These are phyloP conservation scores for Symbiodinium natans DNA, from an alignment of 73 alveolate genomes.

Conservation along the genomic window DNA sequence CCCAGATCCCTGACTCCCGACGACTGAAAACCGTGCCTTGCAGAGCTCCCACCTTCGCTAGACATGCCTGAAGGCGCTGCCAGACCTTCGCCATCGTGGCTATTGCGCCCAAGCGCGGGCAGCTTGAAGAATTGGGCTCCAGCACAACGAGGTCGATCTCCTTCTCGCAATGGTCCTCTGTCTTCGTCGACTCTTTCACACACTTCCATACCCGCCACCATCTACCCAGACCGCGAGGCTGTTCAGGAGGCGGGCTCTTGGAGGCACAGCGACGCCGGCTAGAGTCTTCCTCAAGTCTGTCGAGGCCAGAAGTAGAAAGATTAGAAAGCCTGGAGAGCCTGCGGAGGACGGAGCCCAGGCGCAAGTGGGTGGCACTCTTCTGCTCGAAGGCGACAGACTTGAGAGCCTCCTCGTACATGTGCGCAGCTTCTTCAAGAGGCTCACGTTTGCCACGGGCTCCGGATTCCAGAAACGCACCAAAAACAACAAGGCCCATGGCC, in stretches of 20 bases:
- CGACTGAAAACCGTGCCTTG: neutral
- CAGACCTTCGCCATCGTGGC: neutral
- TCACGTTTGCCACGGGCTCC: neutral
- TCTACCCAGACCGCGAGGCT: neutral
- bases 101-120: too few species aligned
- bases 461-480: conserved; percentile 68
- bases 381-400: neutral
- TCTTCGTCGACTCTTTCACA: neutral
- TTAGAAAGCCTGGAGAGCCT: neutral
- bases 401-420: conserved; percentile 15
- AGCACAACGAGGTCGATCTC: neutral
- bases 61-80: neutral
- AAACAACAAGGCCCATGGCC: conserved; percentile 52
- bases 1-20: too few species aligned
- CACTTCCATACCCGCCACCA: conserved; percentile 13
- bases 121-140: neutral
- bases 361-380: conserved; percentile 48
- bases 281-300: too few species aligned
- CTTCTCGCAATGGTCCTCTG: neutral
- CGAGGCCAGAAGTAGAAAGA: too few species aligned
- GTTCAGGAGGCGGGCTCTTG: neutral
- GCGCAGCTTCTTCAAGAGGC: conserved; percentile 37
- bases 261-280: neutral
- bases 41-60: neutral
- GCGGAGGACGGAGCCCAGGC: conserved; percentile 38